Conservation (phyloP, 495 filamentous ascomycete genomes). For the Rusavskia elegans region DNA sequence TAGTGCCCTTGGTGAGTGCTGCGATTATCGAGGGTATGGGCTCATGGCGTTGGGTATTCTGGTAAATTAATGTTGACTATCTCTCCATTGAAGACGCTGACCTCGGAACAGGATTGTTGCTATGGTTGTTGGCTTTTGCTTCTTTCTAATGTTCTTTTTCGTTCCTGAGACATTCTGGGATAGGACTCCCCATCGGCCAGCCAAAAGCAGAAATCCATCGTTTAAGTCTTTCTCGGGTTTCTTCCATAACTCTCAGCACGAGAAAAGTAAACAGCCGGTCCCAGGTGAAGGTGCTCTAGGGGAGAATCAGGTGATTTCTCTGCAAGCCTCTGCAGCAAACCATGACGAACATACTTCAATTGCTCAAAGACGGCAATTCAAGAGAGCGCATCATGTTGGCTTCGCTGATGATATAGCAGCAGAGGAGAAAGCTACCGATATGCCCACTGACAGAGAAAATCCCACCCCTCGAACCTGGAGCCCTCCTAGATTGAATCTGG, state of each 20-base stretch:
- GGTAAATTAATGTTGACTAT: constrained; percentile 30
- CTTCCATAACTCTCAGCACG: constrained; percentile 7
- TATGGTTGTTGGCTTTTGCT: constrained; percentile 63
- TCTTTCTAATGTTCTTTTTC: constrained; percentile 68
- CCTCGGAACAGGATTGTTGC: constrained; percentile 52
- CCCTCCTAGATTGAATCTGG: background rate
- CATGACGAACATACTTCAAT: background rate
- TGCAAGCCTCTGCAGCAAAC: background rate
- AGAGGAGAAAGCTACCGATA: background rate
- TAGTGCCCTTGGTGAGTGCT: constrained; percentile 77
- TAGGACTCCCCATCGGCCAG: constrained; percentile 53
- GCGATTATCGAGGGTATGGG: constrained; percentile 60
- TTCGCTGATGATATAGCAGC: constrained; percentile 26
- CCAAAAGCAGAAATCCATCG: constrained; percentile 5
- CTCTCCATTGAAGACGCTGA: constrained; percentile 11
- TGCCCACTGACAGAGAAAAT: background rate
- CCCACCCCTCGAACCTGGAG: background rate
- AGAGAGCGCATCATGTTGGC: constrained; percentile 31
- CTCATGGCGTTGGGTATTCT: constrained; percentile 84
- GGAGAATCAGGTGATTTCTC: background rate
- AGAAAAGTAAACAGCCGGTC: background rate
- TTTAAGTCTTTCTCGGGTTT: constrained; percentile 8
- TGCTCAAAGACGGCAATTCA: constrained; percentile 9
- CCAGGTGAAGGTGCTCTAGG: background rate
- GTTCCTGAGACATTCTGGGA: constrained; percentile 98